phyloP scores from a whole-genome alignment of 2,329 filamentous ascomycete genomes.

The Botryotinia globosa region DNA sequence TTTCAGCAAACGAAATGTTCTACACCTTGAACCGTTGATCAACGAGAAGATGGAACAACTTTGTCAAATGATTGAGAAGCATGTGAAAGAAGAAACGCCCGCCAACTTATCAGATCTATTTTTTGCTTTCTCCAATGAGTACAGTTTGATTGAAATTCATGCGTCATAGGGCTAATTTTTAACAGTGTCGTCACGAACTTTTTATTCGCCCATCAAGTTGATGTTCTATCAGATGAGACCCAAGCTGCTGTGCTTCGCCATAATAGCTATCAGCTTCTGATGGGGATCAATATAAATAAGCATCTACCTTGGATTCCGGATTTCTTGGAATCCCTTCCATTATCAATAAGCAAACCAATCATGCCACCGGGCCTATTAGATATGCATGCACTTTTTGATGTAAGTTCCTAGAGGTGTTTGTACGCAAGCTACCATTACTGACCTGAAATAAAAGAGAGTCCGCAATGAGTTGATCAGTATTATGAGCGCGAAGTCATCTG shows the following conservation, averaged over 20 bases:
- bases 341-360: constrained; percentile 22
- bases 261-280: constrained; percentile 20
- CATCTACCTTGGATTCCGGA: constrained; percentile 19
- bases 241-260: constrained; percentile 16
- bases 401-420: neutral
- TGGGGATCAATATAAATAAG: constrained; percentile 23
- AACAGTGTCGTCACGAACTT: constrained; percentile 20
- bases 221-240: constrained; percentile 21
- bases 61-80: neutral
- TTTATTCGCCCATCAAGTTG: constrained; percentile 20
- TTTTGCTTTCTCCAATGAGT: neutral
- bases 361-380: constrained; percentile 26
- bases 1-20: neutral
- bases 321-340: constrained; percentile 23
- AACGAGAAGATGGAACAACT: neutral
- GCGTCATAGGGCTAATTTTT: neutral
- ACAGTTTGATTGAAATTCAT: neutral
- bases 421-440: no score
- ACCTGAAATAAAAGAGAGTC: constrained; percentile 12
- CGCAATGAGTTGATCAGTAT: constrained; percentile 12
- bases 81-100: neutral
- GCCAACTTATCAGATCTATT: neutral
- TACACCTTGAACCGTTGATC: neutral
- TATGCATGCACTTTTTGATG: constrained; percentile 22
- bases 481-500: constrained; percentile 13